phyloP scores from a whole-genome alignment of 352 stramenopile genomes.

The Globisporangium nunn region DNA sequence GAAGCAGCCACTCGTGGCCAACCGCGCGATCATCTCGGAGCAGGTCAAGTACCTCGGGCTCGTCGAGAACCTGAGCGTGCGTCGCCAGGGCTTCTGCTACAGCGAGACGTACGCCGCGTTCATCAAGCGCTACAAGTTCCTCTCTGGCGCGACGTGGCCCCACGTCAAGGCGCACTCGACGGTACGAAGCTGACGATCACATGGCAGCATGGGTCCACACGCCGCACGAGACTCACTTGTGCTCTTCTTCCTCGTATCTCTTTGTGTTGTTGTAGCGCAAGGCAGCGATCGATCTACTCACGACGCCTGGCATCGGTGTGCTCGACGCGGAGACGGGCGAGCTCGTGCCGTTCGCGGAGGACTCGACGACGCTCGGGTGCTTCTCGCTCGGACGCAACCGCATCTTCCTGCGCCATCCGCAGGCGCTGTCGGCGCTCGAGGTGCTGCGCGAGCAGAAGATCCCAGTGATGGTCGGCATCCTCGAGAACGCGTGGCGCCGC shows the following conservation, averaged over 20 bases:
- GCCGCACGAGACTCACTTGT: neutral
- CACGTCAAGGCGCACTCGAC: conserved; percentile 50
- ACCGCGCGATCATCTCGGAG: conserved; percentile 61
- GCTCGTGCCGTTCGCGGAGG: conserved; percentile 67
- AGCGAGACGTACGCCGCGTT: conserved; percentile 74
- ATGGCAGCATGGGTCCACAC: neutral
- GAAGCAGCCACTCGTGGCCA: conserved; percentile 64
- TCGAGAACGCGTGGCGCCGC: conserved; percentile 80
- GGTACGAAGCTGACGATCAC: conserved; percentile 10
- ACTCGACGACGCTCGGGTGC: conserved; percentile 63
- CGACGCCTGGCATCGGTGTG: conserved; percentile 49
- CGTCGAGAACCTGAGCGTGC: conserved; percentile 78
- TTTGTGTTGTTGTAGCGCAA: conserved; percentile 29
- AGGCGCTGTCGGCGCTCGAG: conserved; percentile 85
- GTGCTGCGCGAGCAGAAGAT: conserved; percentile 74
- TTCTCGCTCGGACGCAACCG: conserved; percentile 84
- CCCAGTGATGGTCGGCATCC: conserved; percentile 67
- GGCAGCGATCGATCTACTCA: conserved; percentile 67
- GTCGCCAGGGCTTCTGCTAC: conserved; percentile 82
- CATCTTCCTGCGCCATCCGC: conserved; percentile 86
- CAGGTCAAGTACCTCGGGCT: conserved; percentile 79
- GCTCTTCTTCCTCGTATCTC: neutral
- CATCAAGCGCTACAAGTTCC: conserved; percentile 82
- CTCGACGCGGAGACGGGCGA: conserved; percentile 39
- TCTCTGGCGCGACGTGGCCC: conserved; percentile 75